These are phyloP conservation scores for Aureobasidium mangrovei DNA, from an alignment of 2,329 filamentous ascomycete genomes.

Conservation along the genomic window DNA sequence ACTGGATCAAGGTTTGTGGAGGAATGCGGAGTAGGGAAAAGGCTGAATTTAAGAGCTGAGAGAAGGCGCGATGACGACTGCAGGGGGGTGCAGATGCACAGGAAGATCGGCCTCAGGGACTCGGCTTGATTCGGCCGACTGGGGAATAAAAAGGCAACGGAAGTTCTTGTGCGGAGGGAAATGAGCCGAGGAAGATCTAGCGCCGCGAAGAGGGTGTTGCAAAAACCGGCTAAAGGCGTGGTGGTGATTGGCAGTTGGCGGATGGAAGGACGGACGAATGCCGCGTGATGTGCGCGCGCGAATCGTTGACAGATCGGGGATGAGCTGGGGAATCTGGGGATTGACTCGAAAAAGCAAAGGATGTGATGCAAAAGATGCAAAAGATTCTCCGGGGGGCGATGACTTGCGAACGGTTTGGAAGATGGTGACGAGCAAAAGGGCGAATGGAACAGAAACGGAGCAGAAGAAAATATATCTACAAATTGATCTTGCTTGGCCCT, in stretches of 20 bases:
- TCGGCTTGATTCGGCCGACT: slow-evolving; percentile 3
- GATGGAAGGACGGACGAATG: slow-evolving; percentile 5
- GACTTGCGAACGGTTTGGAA: too few species aligned
- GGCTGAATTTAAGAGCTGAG: slow-evolving; percentile 5
- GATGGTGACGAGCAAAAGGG: too few species aligned
- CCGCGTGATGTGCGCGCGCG: slow-evolving; percentile 3
- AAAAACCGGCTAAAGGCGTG: slow-evolving; percentile 1
- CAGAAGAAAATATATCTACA: too few species aligned
- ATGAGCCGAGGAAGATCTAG: slow-evolving; percentile 7
- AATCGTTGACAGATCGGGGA: slow-evolving; percentile 6
- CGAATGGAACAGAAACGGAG: too few species aligned
- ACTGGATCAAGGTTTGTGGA: slow-evolving; percentile 11
- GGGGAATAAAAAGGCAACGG: neutral
- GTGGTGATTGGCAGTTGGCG: neutral
- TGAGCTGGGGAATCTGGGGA: slow-evolving; percentile 8
- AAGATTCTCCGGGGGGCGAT: too few species aligned
- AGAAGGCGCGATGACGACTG: slow-evolving; percentile 8
- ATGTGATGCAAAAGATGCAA: too few species aligned
- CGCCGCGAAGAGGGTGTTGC: neutral
- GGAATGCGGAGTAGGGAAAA: slow-evolving; percentile 12
- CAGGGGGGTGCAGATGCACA: neutral
- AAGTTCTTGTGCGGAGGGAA: neutral
- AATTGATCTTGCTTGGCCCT: too few species aligned
- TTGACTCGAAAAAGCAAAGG: neutral
- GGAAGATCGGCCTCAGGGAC: slow-evolving; percentile 3